Evolutionary conservation across 768 basidiomycete genomes (phyloP).

Genomic region (Rhodocollybia butyracea): DNA sequence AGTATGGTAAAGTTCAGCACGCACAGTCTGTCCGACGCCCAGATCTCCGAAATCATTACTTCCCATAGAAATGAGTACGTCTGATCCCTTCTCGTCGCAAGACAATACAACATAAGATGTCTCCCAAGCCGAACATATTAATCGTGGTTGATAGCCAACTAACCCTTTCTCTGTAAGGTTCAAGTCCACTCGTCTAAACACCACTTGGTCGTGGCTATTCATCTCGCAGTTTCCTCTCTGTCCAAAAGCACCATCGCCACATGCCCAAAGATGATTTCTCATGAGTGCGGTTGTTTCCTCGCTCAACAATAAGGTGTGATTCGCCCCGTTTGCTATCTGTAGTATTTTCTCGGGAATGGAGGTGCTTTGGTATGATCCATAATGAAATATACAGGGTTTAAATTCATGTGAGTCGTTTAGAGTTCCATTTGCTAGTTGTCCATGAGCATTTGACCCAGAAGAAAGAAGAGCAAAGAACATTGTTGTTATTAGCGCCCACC

Average conservation of each 20-base stretch:
- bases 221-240: slow-evolving; percentile 57
- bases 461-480: slow-evolving; percentile 26
- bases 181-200: slow-evolving; percentile 50
- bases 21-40: slow-evolving; percentile 43
- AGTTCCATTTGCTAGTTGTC: slow-evolving; percentile 45
- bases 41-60: slow-evolving; percentile 83
- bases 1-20: slow-evolving; percentile 28
- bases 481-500: not conserved
- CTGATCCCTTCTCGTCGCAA: slow-evolving; percentile 32
- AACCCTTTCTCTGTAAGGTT: slow-evolving; percentile 32
- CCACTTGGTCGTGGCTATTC: slow-evolving; percentile 15
- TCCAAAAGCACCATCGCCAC: slow-evolving; percentile 66
- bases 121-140: slow-evolving; percentile 77
- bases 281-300: slow-evolving; percentile 14
- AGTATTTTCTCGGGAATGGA: slow-evolving; percentile 25
- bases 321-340: slow-evolving; percentile 67
- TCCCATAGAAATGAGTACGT: slow-evolving; percentile 75
- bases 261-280: slow-evolving; percentile 58
- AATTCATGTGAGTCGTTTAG: slow-evolving; percentile 47
- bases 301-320: slow-evolving; percentile 72
- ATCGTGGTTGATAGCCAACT: slow-evolving; percentile 39
- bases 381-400: slow-evolving; percentile 33
- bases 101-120: slow-evolving; percentile 73
- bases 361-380: not conserved
- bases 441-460: slow-evolving; percentile 50